Conservation (phyloP, 2,329 filamentous ascomycete species). For the Dactylonectria macrodidyma region DNA sequence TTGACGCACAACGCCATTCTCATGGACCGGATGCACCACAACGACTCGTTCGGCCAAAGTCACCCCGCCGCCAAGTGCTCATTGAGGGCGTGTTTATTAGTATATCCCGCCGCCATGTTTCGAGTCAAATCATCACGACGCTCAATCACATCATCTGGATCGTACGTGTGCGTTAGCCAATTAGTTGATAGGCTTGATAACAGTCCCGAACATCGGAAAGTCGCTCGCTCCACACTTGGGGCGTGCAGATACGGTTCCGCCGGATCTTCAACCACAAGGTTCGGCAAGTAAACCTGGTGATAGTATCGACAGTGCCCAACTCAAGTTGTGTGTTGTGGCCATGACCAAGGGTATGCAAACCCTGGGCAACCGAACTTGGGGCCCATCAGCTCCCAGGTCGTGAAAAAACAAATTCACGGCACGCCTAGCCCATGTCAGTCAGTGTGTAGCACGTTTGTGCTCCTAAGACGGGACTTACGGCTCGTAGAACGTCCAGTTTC, state of each 20-base stretch:
- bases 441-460: constrained; percentile 30
- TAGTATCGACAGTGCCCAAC: constrained; percentile 21
- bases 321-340: constrained; percentile 41
- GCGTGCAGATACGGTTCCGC: constrained; percentile 35
- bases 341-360: constrained; percentile 45
- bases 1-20: constrained; percentile 43
- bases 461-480: constrained; percentile 61
- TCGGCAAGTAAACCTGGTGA: constrained; percentile 35
- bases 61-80: constrained; percentile 42
- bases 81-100: constrained; percentile 40
- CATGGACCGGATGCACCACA: constrained; percentile 38
- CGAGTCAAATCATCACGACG: constrained; percentile 41
- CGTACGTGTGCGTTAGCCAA: constrained; percentile 43
- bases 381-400: constrained; percentile 29
- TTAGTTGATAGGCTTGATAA: constrained; percentile 41
- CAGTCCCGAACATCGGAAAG: constrained; percentile 34
- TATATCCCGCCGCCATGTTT: constrained; percentile 46
- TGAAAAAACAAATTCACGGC: constrained; percentile 55
- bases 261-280: constrained; percentile 37
- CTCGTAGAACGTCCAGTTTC: constrained; percentile 77
- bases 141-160: constrained; percentile 47
- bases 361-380: constrained; percentile 38
- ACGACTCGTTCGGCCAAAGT: constrained; percentile 39
- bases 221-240: constrained; percentile 37
- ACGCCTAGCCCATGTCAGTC: constrained; percentile 49